Evolutionary conservation across 208 protist genomes (phyloP).

Genomic region (Leishmania aethiopica): DNA sequence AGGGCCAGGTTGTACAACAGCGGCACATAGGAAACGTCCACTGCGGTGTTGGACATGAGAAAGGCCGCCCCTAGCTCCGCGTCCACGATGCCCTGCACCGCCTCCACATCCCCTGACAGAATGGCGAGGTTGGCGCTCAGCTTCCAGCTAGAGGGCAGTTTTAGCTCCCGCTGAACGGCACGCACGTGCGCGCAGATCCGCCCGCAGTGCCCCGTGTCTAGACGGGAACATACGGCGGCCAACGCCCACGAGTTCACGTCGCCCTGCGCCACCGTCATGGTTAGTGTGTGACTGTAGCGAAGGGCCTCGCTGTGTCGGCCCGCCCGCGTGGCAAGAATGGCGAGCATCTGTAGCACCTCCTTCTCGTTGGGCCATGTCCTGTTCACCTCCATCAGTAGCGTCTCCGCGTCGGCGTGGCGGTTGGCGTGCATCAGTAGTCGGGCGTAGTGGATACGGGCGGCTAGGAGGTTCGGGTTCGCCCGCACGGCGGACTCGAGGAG

Average conservation of each 20-base stretch:
- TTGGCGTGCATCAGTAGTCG: conserved; percentile 57
- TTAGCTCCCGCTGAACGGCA: conserved; percentile 49
- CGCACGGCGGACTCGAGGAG: conserved; percentile 67
- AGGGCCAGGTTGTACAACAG: conserved; percentile 84
- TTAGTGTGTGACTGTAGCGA: conserved; percentile 62
- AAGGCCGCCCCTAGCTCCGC: conserved; percentile 72
- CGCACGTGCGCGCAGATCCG: conserved; percentile 47
- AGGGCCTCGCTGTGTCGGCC: conserved; percentile 73
- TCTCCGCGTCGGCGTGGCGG: conserved; percentile 46
- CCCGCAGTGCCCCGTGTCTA: conserved; percentile 54
- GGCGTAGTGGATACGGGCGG: conserved; percentile 79
- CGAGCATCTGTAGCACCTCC: conserved; percentile 84
- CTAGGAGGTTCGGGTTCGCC: conserved; percentile 61
- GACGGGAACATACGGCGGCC: conserved; percentile 67
- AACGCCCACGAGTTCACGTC: conserved; percentile 72
- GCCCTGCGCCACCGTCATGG: conserved; percentile 59
- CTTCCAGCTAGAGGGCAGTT: conserved; percentile 46
- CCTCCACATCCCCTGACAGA: conserved; percentile 52
- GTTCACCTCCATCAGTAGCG: conserved; percentile 63
- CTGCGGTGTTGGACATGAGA: conserved; percentile 21
- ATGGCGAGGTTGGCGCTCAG: conserved; percentile 73
- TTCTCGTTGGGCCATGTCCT: conserved; percentile 67
- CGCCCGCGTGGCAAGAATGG: conserved; percentile 46
- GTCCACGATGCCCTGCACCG: conserved; percentile 75
- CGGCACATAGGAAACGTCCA: conserved; percentile 62